Conservation (phyloP, 192 early-diverging fungal species). For the Allomyces macrogynus region DNA sequence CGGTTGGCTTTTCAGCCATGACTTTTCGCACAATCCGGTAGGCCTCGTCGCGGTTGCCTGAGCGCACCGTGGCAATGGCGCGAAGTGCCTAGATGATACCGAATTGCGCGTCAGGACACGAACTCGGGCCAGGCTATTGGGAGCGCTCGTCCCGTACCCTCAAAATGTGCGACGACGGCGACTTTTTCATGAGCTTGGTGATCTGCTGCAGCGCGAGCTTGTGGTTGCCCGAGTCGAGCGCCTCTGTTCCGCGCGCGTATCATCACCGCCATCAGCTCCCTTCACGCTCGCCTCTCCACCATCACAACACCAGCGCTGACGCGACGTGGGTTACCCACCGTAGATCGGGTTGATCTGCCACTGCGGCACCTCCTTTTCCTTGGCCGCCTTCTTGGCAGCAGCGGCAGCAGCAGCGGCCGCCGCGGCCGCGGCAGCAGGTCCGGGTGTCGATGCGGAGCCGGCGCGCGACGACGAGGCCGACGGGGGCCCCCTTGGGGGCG, state of each 20-base stretch:
- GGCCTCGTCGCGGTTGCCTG: constrained; percentile 3
- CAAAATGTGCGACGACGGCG: constrained; percentile 31
- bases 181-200: constrained; percentile 52
- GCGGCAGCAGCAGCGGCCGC: not conserved
- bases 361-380: not conserved
- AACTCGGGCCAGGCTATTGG: no score
- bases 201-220: constrained; percentile 36
- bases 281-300: no score
- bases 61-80: constrained; percentile 5
- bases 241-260: constrained; percentile 15
- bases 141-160: constrained; percentile 23
- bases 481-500: not conserved
- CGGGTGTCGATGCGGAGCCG: not conserved
- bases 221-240: constrained; percentile 41
- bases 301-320: no score
- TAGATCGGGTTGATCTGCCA: not conserved
- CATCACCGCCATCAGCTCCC: not conserved
- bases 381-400: not conserved
- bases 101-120: no score
- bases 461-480: not conserved
- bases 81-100: constrained; percentile 3
- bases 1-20: not conserved
- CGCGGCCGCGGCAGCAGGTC: not conserved
- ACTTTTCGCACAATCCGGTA: not conserved
- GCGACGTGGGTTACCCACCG: not conserved